A percentile compares a stretch with the other conserved stretches of the same genome.
Conservation (phyloP, 2,329 filamentous ascomycete species). For the Aspergillus felis region DNA sequence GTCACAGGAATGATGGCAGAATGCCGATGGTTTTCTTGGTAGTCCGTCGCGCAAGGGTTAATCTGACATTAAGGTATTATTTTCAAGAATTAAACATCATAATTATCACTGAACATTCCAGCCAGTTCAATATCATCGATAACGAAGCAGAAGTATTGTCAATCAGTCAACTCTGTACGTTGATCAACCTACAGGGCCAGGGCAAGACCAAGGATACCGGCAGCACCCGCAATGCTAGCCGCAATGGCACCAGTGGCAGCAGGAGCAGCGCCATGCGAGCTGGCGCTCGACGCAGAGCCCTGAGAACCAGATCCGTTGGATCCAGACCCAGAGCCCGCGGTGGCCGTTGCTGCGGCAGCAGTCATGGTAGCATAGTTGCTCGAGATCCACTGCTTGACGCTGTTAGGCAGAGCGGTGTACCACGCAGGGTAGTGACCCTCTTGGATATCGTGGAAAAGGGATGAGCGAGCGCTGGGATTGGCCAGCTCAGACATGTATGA, state of each 20-base stretch:
- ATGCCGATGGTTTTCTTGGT: neutral
- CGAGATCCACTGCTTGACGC: conserved; percentile 24
- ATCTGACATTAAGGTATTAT: neutral
- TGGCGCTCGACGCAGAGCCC: conserved; percentile 5
- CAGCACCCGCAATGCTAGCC: conserved; percentile 16
- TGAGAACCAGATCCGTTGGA: neutral
- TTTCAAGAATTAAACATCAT: neutral
- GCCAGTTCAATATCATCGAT: neutral
- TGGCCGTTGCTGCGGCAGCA: neutral
- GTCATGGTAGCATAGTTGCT: conserved; percentile 2
- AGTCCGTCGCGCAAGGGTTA: neutral
- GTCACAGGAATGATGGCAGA: neutral
- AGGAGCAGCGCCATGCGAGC: conserved; percentile 9
- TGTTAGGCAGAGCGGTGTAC: conserved; percentile 24
- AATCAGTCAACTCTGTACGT: neutral
- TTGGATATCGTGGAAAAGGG: conserved; percentile 19
- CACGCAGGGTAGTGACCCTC: conserved; percentile 23
- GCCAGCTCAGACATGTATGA: conserved; percentile 18
- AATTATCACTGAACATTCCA: neutral
- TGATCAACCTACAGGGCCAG: conserved; percentile 16
- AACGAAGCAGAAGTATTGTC: neutral
- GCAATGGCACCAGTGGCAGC: conserved; percentile 17
- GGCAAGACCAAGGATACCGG: conserved; percentile 19
- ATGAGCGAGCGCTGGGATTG: conserved; percentile 15
- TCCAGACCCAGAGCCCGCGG: conserved; percentile 3